phyloP scores from a whole-genome alignment of 768 basidiomycete species.

The Lentinula lateritia region DNA sequence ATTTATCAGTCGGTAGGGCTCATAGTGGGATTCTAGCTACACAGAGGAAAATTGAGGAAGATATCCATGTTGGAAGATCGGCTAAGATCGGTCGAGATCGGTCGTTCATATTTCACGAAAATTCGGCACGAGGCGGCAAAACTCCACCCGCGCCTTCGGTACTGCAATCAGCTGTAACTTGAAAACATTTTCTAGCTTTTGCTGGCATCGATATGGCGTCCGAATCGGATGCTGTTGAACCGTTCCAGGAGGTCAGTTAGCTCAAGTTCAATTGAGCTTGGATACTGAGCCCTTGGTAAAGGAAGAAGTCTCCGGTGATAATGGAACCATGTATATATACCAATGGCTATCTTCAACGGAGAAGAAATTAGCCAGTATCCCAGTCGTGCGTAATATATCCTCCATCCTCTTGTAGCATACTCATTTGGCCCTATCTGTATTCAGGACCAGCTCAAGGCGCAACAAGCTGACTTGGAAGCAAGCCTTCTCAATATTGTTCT shows the following conservation, averaged over 20 bases:
- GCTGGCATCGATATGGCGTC: conserved; percentile 8
- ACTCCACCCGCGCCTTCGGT: no score
- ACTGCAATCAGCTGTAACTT: no score
- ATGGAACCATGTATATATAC: conserved; percentile 78
- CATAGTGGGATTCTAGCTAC: no score
- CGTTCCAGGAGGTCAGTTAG: conserved; percentile 16
- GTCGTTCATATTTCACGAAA: no score
- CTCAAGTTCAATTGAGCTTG: background rate
- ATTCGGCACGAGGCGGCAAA: no score
- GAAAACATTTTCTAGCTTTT: background rate
- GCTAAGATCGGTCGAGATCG: no score
- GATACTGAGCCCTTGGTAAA: conserved; percentile 20
- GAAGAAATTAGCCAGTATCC: conserved; percentile 42
- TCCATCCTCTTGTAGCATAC: background rate
- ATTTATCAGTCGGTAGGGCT: no score
- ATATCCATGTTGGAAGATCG: no score
- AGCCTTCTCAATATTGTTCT: conserved; percentile 64
- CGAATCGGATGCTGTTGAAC: conserved; percentile 15
- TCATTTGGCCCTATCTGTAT: conserved; percentile 3
- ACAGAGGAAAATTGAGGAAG: no score
- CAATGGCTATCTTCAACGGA: conserved; percentile 75
- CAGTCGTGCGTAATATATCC: conserved; percentile 39
- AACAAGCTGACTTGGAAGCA: conserved; percentile 58
- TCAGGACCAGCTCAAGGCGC: conserved; percentile 63
- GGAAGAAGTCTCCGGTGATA: conserved; percentile 67